These are phyloP conservation scores for Trichoderma arundinaceum DNA, from an alignment of 2,329 filamentous ascomycete genomes.

Conservation along the genomic window DNA sequence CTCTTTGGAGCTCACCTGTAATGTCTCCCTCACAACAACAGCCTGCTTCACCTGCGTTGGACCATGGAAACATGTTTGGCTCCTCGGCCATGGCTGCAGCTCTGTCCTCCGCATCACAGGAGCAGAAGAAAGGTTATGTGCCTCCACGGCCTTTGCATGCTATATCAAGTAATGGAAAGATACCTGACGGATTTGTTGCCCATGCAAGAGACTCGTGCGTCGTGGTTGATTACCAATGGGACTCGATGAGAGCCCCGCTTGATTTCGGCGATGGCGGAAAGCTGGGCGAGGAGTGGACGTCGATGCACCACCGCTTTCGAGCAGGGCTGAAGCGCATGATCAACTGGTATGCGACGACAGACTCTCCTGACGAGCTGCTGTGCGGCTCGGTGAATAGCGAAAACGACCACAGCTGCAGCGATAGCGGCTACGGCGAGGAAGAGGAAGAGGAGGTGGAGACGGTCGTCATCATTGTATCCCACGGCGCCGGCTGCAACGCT, in stretches of 20 bases:
- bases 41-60: conserved; percentile 36
- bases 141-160: conserved; percentile 83
- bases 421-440: conserved; percentile 37
- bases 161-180: conserved; percentile 77
- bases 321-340: conserved; percentile 78
- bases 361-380: conserved; percentile 58
- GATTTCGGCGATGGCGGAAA: conserved; percentile 88
- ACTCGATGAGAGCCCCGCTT: conserved; percentile 79
- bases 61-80: conserved; percentile 38
- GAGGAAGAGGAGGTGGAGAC: conserved; percentile 72
- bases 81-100: conserved; percentile 45
- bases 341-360: conserved; percentile 75
- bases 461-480: conserved; percentile 86
- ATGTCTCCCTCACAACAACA: conserved; percentile 35
- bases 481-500: conserved; percentile 95
- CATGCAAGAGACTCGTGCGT: conserved; percentile 89
- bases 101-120: conserved; percentile 40
- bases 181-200: conserved; percentile 85
- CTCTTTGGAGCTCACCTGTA: conserved; percentile 46
- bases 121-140: conserved; percentile 62
- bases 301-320: conserved; percentile 91
- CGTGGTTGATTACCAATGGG: conserved; percentile 93
- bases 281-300: conserved; percentile 92
- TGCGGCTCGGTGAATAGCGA: conserved; percentile 45
- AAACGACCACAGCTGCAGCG: conserved; percentile 40